Evolutionary conservation across 2,329 filamentous ascomycete genomes (phyloP).

Genomic region (Sporothrix mexicana): DNA sequence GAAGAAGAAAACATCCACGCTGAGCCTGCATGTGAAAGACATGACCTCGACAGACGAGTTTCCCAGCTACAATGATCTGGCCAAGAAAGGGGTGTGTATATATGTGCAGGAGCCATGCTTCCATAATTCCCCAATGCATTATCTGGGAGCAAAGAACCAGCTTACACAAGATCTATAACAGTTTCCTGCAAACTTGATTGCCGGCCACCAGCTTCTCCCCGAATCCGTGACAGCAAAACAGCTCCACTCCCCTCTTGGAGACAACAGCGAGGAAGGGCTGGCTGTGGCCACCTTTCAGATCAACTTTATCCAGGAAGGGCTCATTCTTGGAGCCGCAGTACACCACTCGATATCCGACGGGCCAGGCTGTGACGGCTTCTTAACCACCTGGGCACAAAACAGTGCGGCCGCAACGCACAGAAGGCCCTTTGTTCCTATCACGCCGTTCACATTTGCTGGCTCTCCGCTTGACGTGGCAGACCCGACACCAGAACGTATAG

Average conservation of each 20-base stretch:
- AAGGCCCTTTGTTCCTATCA: slow-evolving; percentile 28
- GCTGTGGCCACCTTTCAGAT: slow-evolving; percentile 39
- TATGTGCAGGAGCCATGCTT: neutral
- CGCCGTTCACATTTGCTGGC: neutral
- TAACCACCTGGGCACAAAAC: slow-evolving; percentile 42
- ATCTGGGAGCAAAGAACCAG: slow-evolving; percentile 1
- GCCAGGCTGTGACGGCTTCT: slow-evolving; percentile 40
- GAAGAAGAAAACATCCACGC: neutral
- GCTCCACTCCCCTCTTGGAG: slow-evolving; percentile 32
- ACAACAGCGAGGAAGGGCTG: slow-evolving; percentile 33
- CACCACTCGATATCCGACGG: slow-evolving; percentile 42
- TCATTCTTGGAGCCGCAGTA: slow-evolving; percentile 41
- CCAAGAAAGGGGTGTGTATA: slow-evolving; percentile 23
- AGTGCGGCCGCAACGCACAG: slow-evolving; percentile 37
- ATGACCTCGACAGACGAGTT: slow-evolving; percentile 19
- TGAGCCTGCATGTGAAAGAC: slow-evolving; percentile 29
- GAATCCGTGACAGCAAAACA: slow-evolving; percentile 33
- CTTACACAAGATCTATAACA: slow-evolving; percentile 19
- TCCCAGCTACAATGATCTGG: slow-evolving; percentile 28
- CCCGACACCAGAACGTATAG: slow-evolving; percentile 19
- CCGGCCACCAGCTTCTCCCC: slow-evolving; percentile 26
- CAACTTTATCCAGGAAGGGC: slow-evolving; percentile 43
- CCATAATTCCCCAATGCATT: neutral
- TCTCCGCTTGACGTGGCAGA: slow-evolving; percentile 29
- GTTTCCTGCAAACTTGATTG: slow-evolving; percentile 29